Conservation (phyloP, 2,329 filamentous ascomycete genomes). For the Cercospora citrullina region DNA sequence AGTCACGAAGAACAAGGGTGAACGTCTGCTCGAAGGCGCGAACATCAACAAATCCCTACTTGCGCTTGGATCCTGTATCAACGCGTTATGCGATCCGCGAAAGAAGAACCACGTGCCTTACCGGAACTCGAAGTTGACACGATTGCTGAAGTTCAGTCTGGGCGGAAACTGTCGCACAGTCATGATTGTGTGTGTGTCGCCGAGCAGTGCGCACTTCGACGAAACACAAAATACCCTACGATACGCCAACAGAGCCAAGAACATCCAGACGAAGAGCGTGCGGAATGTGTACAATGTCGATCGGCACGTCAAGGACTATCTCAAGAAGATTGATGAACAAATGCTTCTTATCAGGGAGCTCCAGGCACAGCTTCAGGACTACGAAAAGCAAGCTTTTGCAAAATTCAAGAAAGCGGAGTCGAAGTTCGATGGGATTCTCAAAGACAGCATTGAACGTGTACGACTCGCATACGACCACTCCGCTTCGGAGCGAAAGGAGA, state of each 20-base stretch:
- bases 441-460: conserved; percentile 78
- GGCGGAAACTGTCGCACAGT: conserved; percentile 98
- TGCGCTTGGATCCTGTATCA: conserved; percentile 94
- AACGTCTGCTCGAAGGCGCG: conserved; percentile 85
- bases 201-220: conserved; percentile 94
- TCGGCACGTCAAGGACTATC: conserved; percentile 96
- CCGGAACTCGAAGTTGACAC: conserved; percentile 94
- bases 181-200: conserved; percentile 99
- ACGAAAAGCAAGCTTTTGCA: conserved; percentile 74
- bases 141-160: conserved; percentile 92
- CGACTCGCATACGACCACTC: conserved; percentile 83
- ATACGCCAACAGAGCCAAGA: conserved; percentile 97
- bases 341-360: conserved; percentile 96
- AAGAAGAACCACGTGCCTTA: conserved; percentile 95
- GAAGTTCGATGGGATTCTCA: conserved; percentile 73
- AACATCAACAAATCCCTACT: conserved; percentile 99
- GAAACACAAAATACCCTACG: conserved; percentile 97
- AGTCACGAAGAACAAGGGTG: conserved; percentile 93
- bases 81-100: conserved; percentile 88
- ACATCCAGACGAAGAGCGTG: conserved; percentile 99
- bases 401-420: conserved; percentile 91
- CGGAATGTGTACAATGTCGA: conserved; percentile 99
- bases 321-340: conserved; percentile 99
- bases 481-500: conserved; percentile 73
- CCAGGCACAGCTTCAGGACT: conserved; percentile 87